Percentiles rank a stretch among this genome's conserved stretches.
Evolutionary conservation across 75 land plant species (phyloP).

Genomic region (Selaginella tamariscina): DNA sequence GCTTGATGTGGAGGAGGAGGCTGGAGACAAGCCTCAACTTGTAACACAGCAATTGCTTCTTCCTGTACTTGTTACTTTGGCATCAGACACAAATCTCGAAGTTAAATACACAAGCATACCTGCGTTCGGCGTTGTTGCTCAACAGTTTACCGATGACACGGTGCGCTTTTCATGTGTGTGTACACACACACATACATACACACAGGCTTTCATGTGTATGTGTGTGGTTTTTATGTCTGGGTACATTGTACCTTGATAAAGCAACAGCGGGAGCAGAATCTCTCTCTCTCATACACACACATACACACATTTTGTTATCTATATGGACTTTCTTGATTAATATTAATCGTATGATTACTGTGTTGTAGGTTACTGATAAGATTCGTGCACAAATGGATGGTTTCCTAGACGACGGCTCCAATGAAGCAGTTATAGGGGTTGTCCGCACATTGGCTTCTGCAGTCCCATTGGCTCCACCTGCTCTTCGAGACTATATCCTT

Average conservation of each 20-base stretch:
- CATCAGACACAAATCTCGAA: constrained; percentile 82
- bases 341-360: too few species aligned
- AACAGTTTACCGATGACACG: constrained; percentile 88
- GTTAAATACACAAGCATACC: constrained; percentile 90
- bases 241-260: too few species aligned
- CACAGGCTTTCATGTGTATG: background rate
- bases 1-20: too few species aligned
- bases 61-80: constrained; percentile 84
- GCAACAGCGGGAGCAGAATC: background rate
- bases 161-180: constrained; percentile 40
- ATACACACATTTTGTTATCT: background rate
- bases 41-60: too few species aligned
- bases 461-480: constrained; percentile 70
- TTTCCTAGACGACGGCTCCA: constrained; percentile 93
- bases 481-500: constrained; percentile 92
- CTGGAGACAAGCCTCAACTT: too few species aligned
- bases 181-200: background rate
- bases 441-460: constrained; percentile 70
- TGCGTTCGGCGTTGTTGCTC: constrained; percentile 93
- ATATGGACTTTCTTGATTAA: background rate
- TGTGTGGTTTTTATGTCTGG: too few species aligned
- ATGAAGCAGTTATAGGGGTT: constrained; percentile 82
- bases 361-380: constrained; percentile 95
- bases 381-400: constrained; percentile 95
- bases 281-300: background rate